phyloP scores from a whole-genome alignment of 176 grass and related monocot species.

The Rhipidocladum racemiflorum region DNA sequence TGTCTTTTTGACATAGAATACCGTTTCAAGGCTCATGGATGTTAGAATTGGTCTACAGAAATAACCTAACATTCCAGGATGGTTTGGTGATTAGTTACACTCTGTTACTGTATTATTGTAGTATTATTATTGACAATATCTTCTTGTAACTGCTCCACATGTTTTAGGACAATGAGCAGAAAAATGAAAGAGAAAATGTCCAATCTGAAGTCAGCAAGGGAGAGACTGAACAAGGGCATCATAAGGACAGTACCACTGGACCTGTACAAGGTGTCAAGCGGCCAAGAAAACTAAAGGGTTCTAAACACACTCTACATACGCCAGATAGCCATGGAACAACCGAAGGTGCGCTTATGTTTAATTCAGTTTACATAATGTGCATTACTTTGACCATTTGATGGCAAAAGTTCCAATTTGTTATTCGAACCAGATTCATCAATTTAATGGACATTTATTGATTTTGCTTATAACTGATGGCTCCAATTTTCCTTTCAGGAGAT shows the following conservation, averaged over 20 bases:
- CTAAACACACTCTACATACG: constrained; percentile 23
- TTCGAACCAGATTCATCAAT: not conserved
- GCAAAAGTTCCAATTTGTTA: not conserved
- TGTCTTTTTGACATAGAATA: not conserved
- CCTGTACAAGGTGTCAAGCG: constrained; percentile 42
- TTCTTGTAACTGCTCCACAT: constrained; percentile 1
- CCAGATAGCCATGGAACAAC: constrained; percentile 30
- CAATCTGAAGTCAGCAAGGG: constrained; percentile 40
- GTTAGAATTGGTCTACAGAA: constrained; percentile 15
- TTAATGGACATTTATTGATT: constrained; percentile 19
- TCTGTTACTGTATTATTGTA: constrained; percentile 17
- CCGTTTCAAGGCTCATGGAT: not conserved
- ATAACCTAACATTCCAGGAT: not conserved
- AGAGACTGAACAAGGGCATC: constrained; percentile 32
- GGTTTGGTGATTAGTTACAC: not conserved
- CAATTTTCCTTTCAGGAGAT: constrained; percentile 58
- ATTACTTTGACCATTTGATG: constrained; percentile 13
- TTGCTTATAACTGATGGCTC: constrained; percentile 5
- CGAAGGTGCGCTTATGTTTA: constrained; percentile 40
- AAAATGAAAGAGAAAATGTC: constrained; percentile 35
- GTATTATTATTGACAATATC: constrained; percentile 5
- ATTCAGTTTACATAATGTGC: constrained; percentile 1
- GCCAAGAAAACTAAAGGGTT: constrained; percentile 47
- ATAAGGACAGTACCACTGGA: constrained; percentile 37
- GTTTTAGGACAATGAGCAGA: constrained; percentile 48